Evolutionary conservation across 2,329 filamentous ascomycete species (phyloP), one percentile per base, ranked within the genome.

Genomic region (Talaromyces sp.): DNA sequence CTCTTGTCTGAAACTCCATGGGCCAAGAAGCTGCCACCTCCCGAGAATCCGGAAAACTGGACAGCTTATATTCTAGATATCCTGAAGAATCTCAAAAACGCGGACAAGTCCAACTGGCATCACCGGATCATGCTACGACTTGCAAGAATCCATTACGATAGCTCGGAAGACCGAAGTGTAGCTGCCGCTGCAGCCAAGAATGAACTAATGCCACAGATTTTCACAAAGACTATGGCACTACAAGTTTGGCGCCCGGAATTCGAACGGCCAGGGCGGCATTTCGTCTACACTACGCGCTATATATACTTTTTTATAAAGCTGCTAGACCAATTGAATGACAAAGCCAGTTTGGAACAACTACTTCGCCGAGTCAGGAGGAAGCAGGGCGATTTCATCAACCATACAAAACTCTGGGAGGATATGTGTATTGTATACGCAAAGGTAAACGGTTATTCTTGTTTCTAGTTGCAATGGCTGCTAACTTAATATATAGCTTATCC

Each of bases 171-270:
- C 57, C 75, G 82, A n/a, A 34, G 36, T 42, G 68, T 80, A 66
- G 80, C 83, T 10, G 82, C 83, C 5, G 74, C 83, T 14, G 85
- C 84, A 34, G 88, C 90, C 27, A 93, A 92, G 67, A 85, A 88
- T 70, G 90, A 94, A 60, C 85, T 96, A 14, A 93, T 92, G 56
- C 83, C 86, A 59, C 89, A 96, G 50, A 89, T 96, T 59, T 94
- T 96, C 67, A 96, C 93, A 44, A 96, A 96, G 78, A 96, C 92
- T 0, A 96, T 96, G 89, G 89, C 90, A 1, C 88, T 96, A 74
- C 94, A 96, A 70, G 92, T 97, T 4, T 97, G 93, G 93, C 94
- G 93, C 68, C 95, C 93, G 42, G 93, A 96, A 66, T 87, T 90
- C 54, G 93, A 97, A 73, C 82, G 88, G 27, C 82, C 92, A 0